phyloP scores from a whole-genome alignment of 768 basidiomycete genomes.

The Gymnopilus junonius region DNA sequence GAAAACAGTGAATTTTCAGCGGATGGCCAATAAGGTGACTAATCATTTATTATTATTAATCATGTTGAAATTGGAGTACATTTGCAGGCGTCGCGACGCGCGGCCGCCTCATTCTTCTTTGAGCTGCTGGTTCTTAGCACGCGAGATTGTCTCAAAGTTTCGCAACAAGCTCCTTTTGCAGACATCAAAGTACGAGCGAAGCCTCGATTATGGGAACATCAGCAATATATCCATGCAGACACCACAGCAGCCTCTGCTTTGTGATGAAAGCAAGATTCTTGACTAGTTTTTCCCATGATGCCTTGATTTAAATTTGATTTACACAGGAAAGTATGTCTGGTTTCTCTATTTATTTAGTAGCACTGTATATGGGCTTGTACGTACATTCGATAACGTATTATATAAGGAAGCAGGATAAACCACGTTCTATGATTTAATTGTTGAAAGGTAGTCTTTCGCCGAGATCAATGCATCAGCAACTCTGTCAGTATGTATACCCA shows the following conservation, averaged over 20 bases:
- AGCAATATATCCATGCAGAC: slow-evolving; percentile 14
- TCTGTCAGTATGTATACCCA: slow-evolving; percentile 51
- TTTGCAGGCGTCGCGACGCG: slow-evolving; percentile 81
- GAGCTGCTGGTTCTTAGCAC: slow-evolving; percentile 94
- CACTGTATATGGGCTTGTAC: background rate
- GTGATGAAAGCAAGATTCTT: background rate
- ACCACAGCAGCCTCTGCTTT: background rate
- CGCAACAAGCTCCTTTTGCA: slow-evolving; percentile 76
- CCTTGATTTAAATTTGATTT: background rate
- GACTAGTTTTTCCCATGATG: background rate
- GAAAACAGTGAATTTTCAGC: slow-evolving; percentile 76
- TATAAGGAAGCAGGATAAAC: background rate
- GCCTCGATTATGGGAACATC: slow-evolving; percentile 82
- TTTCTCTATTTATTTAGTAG: background rate
- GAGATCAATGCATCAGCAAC: slow-evolving; percentile 25
- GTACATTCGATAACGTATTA: background rate
- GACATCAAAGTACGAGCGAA: slow-evolving; percentile 87
- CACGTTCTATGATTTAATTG: background rate
- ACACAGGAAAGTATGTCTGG: background rate
- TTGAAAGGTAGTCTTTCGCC: slow-evolving; percentile 24
- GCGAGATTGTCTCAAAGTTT: slow-evolving; percentile 84
- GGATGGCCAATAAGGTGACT: slow-evolving; percentile 76
- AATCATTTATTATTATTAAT: background rate
- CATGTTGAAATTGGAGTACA: background rate
- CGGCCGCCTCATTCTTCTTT: slow-evolving; percentile 97